Conservation (phyloP, 2,329 filamentous ascomycete genomes). For the Colletotrichum caudatum region DNA sequence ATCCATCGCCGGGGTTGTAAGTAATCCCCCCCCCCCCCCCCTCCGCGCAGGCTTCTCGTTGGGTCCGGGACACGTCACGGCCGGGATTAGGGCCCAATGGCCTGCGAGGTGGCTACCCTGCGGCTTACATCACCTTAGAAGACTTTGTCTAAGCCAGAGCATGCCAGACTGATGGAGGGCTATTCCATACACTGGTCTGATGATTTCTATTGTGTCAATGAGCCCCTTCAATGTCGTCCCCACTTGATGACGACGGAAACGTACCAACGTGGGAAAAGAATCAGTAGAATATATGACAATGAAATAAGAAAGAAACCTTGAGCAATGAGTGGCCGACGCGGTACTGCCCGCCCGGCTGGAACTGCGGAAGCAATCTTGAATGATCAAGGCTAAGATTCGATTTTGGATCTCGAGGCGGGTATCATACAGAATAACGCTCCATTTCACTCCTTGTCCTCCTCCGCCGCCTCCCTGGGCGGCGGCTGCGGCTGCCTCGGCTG, state of each 20-base stretch:
- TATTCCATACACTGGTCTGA: too few relatives aligned
- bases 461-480: slow-evolving; percentile 8
- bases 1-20: slow-evolving; percentile 56
- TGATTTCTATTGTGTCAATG: not conserved
- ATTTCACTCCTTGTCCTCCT: slow-evolving; percentile 22
- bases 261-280: too few relatives aligned
- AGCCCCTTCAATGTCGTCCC: too few relatives aligned
- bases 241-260: too few relatives aligned
- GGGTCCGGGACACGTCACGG: not conserved
- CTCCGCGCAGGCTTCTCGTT: not conserved
- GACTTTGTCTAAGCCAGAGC: not conserved
- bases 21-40: slow-evolving; percentile 46
- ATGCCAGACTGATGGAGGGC: not conserved
- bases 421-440: slow-evolving; percentile 36
- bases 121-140: not conserved
- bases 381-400: not conserved
- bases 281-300: too few relatives aligned
- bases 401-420: slow-evolving; percentile 31
- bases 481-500: slow-evolving; percentile 23
- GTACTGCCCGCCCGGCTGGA: not conserved
- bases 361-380: not conserved
- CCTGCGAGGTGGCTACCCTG: slow-evolving; percentile 4
- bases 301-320: too few relatives aligned
- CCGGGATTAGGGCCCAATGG: slow-evolving; percentile 25
- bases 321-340: not conserved